Conservation (phyloP, 1,284 basidiomycete genomes). For the Ceratobasidium sp. region DNA sequence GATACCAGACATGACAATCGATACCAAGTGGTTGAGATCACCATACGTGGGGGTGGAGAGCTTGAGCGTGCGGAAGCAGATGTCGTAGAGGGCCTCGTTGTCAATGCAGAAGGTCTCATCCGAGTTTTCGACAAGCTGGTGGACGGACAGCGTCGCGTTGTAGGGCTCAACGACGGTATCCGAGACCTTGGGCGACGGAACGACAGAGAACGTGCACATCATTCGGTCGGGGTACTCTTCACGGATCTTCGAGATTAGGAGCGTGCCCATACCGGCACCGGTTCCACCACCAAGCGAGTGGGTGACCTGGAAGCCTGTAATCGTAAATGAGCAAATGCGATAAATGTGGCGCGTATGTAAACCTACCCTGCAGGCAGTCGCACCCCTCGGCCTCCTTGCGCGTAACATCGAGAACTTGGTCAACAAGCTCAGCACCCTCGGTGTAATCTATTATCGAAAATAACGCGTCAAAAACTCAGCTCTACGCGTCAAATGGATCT, state of each 20-base stretch:
- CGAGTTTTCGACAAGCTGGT: conserved; percentile 71
- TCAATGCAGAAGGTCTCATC: conserved; percentile 78
- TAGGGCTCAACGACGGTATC: conserved; percentile 70
- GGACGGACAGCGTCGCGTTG: conserved; percentile 69
- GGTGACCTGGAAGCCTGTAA: conserved; percentile 66
- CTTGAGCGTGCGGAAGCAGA: conserved; percentile 97
- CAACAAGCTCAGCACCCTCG: conserved; percentile 65
- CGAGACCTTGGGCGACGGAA: conserved; percentile 67
- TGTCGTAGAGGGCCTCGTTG: conserved; percentile 98
- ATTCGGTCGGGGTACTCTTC: conserved; percentile 72
- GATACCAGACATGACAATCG: conserved; percentile 97
- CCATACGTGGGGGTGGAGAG: conserved; percentile 93
- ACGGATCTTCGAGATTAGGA: conserved; percentile 70
- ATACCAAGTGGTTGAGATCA: conserved; percentile 97
- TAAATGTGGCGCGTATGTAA: conserved; percentile 8
- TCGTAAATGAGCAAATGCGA: conserved; percentile 56
- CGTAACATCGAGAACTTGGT: conserved; percentile 67
- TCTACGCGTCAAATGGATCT: conserved; percentile 1
- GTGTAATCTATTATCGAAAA: conserved; percentile 50
- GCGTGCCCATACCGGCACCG: conserved; percentile 70
- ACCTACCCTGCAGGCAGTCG: conserved; percentile 62
- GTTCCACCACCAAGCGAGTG: conserved; percentile 72
- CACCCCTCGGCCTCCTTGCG: conserved; percentile 67
- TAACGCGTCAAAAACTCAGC: conserved; percentile 22
- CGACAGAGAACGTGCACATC: conserved; percentile 71